Evolutionary conservation across 805 yeast genomes (phyloP), one percentile per base, ranked within the genome.

Genomic region (Teunomyces lycoperdinae): DNA sequence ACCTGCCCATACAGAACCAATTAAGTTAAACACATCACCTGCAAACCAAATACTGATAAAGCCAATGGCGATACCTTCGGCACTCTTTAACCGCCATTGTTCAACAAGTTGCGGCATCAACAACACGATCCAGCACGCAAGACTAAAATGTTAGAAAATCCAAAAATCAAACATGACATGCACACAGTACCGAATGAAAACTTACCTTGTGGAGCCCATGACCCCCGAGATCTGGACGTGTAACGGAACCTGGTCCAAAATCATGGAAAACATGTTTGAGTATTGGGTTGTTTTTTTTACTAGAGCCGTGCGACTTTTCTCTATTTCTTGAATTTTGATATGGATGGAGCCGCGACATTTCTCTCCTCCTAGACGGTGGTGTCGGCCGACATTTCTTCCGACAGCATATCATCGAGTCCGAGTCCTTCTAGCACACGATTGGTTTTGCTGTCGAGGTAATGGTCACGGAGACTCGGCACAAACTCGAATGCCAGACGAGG

Each of bases 41-140:
- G 82, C 55, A 34, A 84, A 75, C 94, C 94, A 87, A 45, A 83
- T 77, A 9, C 77, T 54, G 24, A 87, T 74, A 57, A 87, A 86
- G 5, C 83, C 78, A 29, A 84, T 74, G 33, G 92, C 80, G 20
- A 87, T 81, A 5, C 95, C 95, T 30, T 85, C 91, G 3, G 89
- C 87, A 13, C 83, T 77, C 58, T 87, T 82, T 46, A 82, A 66
- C 46, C 87, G 67, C 90, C 90, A 87, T 66, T 87, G 92, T 61
- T 87, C 95, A 24, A 87, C 76, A 42, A 87, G 73, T 62, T 87
- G 95, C 0, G 95, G 94, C 54, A 87, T 67, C 49, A 87, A 74
- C 35, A 87, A 66, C 10, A 87, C 90, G 9, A 87, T 76, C 90
- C 91, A 87, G 62, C 92, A 84, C 0, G 92, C 89, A 36, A 87